phyloP scores from a whole-genome alignment of 495 filamentous ascomycete species.

The Hypoxylon lenormandii region DNA sequence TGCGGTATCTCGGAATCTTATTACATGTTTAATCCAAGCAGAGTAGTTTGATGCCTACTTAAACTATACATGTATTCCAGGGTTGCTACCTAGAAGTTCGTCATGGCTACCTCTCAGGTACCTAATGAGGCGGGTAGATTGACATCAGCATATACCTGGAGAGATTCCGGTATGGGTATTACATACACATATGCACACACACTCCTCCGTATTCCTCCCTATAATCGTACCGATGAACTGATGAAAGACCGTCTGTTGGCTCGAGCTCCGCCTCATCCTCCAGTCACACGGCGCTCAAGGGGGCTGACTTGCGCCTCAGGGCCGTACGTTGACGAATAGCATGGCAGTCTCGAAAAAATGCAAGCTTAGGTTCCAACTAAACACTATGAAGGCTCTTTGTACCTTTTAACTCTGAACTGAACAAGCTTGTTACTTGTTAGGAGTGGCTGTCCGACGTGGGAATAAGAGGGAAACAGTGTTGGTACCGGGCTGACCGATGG shows the following conservation, averaged over 20 bases:
- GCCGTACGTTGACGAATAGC: conserved; percentile 23
- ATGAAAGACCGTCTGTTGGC: not conserved
- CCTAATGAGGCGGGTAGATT: too few species aligned
- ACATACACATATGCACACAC: not conserved
- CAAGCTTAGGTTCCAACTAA: conserved; percentile 19
- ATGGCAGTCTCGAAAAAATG: conserved; percentile 20
- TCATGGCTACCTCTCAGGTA: too few species aligned
- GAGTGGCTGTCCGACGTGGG: not conserved
- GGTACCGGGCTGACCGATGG: not conserved
- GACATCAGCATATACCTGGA: not conserved
- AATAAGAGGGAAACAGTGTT: conserved; percentile 4
- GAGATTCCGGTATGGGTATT: not conserved
- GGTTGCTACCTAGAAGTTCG: too few species aligned
- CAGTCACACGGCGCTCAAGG: conserved; percentile 1
- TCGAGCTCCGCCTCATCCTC: conserved; percentile 31
- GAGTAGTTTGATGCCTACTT: too few species aligned
- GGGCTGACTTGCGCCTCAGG: conserved; percentile 9
- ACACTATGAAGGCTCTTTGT: not conserved
- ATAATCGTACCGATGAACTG: too few species aligned
- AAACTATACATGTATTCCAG: too few species aligned
- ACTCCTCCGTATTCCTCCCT: too few species aligned
- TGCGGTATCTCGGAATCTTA: too few species aligned
- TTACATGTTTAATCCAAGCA: too few species aligned
- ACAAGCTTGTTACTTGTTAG: not conserved
- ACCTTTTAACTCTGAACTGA: conserved; percentile 8